A percentile compares a stretch with the other conserved stretches of the same genome.
phyloP scores from a whole-genome alignment of 306 rosid species.

The Luffa aegyptiaca region DNA sequence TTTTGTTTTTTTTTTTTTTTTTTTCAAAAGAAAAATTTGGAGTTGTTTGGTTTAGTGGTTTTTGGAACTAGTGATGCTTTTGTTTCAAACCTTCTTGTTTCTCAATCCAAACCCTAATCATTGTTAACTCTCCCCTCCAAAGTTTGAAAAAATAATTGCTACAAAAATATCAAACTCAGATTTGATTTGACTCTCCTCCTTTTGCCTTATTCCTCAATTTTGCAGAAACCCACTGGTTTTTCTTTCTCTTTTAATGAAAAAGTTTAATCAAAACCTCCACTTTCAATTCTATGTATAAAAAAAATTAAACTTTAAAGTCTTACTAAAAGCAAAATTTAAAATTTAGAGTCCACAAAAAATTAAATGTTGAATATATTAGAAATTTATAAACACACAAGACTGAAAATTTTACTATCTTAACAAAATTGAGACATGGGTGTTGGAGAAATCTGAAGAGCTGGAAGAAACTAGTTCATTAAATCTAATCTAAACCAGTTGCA shows the following conservation, averaged over 20 bases:
- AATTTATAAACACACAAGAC: no score
- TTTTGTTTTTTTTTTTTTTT: background rate
- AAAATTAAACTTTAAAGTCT: no score
- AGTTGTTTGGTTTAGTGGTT: background rate
- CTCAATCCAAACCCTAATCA: constrained; percentile 5
- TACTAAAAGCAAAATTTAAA: no score
- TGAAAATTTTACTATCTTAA: background rate
- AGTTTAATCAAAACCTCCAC: no score
- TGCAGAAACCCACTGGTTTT: background rate
- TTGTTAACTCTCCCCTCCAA: background rate
- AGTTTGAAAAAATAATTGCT: background rate
- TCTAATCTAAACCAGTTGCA: background rate
- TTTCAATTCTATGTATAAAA: no score
- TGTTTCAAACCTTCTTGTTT: background rate
- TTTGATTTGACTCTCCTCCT: background rate
- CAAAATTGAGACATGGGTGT: background rate
- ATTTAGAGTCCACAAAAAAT: no score
- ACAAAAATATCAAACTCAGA: background rate
- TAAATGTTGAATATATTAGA: no score
- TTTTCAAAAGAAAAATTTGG: background rate
- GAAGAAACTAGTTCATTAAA: background rate
- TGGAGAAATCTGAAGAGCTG: background rate
- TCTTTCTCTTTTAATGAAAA: no score
- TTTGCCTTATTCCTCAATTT: background rate
- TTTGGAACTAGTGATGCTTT: background rate